Evolutionary conservation across 768 basidiomycete species (phyloP).

Genomic region (Boletus vermiculosoides): DNA sequence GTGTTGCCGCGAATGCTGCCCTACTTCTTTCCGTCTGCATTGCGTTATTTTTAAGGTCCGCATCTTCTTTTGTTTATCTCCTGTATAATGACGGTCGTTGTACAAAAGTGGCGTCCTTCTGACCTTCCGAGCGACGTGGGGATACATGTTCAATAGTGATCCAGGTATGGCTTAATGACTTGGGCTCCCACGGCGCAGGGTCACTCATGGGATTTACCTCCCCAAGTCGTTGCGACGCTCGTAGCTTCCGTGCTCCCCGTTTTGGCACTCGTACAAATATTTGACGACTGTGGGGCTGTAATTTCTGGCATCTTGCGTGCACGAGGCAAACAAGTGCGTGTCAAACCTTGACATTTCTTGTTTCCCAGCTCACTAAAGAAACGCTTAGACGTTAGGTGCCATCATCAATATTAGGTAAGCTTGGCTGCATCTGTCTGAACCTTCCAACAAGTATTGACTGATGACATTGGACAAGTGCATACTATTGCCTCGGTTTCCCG

Average conservation of each 20-base stretch:
- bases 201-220: background rate
- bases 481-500: slow-evolving; percentile 82
- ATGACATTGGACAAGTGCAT: slow-evolving; percentile 42
- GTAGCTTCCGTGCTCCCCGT: slow-evolving; percentile 71
- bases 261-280: slow-evolving; percentile 76
- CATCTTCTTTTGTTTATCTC: background rate
- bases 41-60: slow-evolving; percentile 60
- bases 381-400: slow-evolving; percentile 67
- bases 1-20: slow-evolving; percentile 61
- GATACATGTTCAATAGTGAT: slow-evolving; percentile 72
- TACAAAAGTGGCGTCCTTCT: slow-evolving; percentile 49
- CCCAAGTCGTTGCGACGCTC: slow-evolving; percentile 24
- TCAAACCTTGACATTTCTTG: background rate
- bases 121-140: slow-evolving; percentile 65
- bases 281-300: slow-evolving; percentile 73
- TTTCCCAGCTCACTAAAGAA: background rate
- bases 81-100: background rate
- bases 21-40: slow-evolving; percentile 63
- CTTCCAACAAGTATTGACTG: background rate
- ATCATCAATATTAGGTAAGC: slow-evolving; percentile 70
- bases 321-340: slow-evolving; percentile 66
- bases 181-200: background rate
- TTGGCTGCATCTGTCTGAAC: background rate
- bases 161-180: slow-evolving; percentile 37
- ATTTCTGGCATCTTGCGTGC: slow-evolving; percentile 81